phyloP scores from a whole-genome alignment of 257 asterid genomes.

The Phtheirospermum japonicum region DNA sequence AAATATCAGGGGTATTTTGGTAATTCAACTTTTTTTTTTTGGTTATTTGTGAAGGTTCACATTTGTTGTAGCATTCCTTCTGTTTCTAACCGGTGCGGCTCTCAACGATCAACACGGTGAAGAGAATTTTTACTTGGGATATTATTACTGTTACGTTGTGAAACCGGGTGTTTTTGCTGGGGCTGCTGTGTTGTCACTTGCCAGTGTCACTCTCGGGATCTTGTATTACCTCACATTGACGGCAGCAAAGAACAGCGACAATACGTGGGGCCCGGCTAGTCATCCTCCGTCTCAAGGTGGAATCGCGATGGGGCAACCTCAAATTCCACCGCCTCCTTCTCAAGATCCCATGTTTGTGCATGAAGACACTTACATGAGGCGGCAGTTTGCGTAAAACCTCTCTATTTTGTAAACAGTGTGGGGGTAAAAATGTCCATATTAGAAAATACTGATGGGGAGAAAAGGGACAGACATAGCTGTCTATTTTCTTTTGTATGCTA shows the following conservation, averaged over 20 bases:
- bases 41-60: constrained; percentile 63
- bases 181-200: constrained; percentile 68
- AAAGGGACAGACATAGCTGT: background rate
- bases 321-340: constrained; percentile 40
- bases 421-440: background rate
- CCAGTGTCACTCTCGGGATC: constrained; percentile 57
- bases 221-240: constrained; percentile 48
- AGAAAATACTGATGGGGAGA: background rate
- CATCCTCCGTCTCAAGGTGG: constrained; percentile 52
- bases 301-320: constrained; percentile 89
- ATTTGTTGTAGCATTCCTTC: constrained; percentile 75
- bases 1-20: too few relatives aligned
- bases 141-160: constrained; percentile 69
- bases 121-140: constrained; percentile 64
- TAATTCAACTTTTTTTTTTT: too few relatives aligned
- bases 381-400: constrained; percentile 48
- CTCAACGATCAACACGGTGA: constrained; percentile 81
- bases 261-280: constrained; percentile 40
- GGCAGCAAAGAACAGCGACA: constrained; percentile 39
- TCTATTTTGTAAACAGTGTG: background rate
- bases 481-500: background rate
- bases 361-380: constrained; percentile 84
- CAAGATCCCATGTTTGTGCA: constrained; percentile 81
- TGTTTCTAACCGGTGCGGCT: constrained; percentile 89
- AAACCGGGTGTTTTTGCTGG: constrained; percentile 91